Evolutionary conservation across 805 yeast species (phyloP), one percentile per base, ranked within the genome.

Genomic region (Metschnikowia borealis): DNA sequence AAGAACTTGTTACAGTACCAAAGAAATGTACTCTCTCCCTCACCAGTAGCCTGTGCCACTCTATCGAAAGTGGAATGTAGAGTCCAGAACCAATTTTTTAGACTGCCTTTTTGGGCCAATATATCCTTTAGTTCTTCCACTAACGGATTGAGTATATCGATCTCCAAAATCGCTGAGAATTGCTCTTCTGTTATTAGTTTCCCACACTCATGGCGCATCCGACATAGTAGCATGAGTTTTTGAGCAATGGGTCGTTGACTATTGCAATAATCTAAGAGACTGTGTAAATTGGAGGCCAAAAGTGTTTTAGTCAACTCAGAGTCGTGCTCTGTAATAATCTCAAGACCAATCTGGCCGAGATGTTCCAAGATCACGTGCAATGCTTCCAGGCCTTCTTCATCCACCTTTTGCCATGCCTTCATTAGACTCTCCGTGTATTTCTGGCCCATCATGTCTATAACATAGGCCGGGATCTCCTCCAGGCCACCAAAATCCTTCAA

Each of bases 111-210:
- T 4, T 18, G 14, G 10, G 13, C 33, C 13, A 53, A 46, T 13
- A 33, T 11, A 10, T 18, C 21, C 21, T 13, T 13, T 17, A 51
- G 20, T 17, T 32, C 18, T 15, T n/a, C 11, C 17, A 53, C 50
- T 35, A 51, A 26, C 11, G 75, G 71, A 49, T 77, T 75, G 55
- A 78, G 72, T 17, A 75, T 56, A 20, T 58, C 64, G 36, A 63
- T 54, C 40, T 64, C 69, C 29, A 78, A 34, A 2, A 77, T 38
- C 1, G 54, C 15, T 23, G 56, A 57, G 37, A 44, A 48, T 32
- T 53, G 60, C 8, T 11, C 20, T 5, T 15, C n/a, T 3, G 54
- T 31, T 5, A 56, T 18, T 3, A 49, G 29, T 10, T 41, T 39
- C 21, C 34, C 32, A 15, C 45, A n/a, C 23, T 23, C 21, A 23